Evolutionary conservation across 108 stramenopile genomes (phyloP).

Genomic region (Stephanodiscus minutulus): DNA sequence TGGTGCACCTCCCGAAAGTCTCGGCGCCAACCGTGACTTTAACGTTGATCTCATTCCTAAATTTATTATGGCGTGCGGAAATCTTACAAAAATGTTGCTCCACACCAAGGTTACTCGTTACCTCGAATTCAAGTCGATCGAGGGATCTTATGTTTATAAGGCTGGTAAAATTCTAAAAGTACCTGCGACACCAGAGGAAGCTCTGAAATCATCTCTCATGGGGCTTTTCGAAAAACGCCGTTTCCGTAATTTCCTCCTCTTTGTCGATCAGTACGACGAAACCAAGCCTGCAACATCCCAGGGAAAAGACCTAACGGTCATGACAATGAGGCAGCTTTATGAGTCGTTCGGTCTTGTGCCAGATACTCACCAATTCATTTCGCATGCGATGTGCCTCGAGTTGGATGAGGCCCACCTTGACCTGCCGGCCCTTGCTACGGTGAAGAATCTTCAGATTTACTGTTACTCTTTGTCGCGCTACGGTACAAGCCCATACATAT

Average conservation of each 20-base stretch:
- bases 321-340: conserved; percentile 96
- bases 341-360: conserved; percentile 90
- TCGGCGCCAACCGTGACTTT: conserved; percentile 95
- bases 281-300: conserved; percentile 77
- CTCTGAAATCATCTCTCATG: conserved; percentile 91
- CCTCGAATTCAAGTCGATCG: conserved; percentile 96
- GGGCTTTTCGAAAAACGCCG: conserved; percentile 97
- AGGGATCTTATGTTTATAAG: conserved; percentile 97
- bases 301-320: conserved; percentile 84
- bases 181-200: conserved; percentile 93
- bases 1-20: conserved; percentile 72
- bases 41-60: conserved; percentile 99
- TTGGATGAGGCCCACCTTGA: conserved; percentile 93
- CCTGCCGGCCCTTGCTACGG: conserved; percentile 86
- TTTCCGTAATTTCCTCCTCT: conserved; percentile 97
- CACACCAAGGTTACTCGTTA: conserved; percentile 98
- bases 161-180: conserved; percentile 92
- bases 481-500: conserved; percentile 97
- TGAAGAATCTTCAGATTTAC: conserved; percentile 93
- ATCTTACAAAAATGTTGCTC: conserved; percentile 97
- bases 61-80: conserved; percentile 99
- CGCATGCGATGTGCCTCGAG: conserved; percentile 98
- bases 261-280: conserved; percentile 85
- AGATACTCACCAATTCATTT: conserved; percentile 97
- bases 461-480: conserved; percentile 92